Conservation (phyloP, 1,139 yeast genomes). For the Hemisphaericaspora xylanilytica region DNA sequence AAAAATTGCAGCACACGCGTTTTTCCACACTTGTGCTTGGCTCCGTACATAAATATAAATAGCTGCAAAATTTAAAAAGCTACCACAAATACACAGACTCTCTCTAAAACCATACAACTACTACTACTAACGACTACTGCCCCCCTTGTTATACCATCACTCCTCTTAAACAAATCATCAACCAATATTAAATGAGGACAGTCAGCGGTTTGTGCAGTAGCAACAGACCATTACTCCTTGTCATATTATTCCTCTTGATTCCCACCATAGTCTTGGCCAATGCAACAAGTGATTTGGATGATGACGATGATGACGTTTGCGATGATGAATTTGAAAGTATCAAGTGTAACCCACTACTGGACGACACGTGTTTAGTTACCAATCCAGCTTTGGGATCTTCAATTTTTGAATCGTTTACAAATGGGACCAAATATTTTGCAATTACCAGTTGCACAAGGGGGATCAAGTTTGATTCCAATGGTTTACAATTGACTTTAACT, state of each 20-base stretch:
- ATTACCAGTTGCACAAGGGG: slow-evolving; percentile 12
- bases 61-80: no score
- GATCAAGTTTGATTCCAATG: slow-evolving; percentile 13
- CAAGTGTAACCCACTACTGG: slow-evolving; percentile 26
- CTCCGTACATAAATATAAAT: no score
- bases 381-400: slow-evolving; percentile 22
- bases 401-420: slow-evolving; percentile 16
- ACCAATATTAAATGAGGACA: not conserved
- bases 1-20: no score
- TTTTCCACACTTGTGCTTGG: no score
- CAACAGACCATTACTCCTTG: not conserved
- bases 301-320: not conserved
- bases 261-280: not conserved
- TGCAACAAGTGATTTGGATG: no score
- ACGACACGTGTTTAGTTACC: slow-evolving; percentile 21
- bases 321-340: slow-evolving; percentile 9
- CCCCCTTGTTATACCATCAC: no score
- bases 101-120: no score
- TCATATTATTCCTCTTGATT: not conserved
- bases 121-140: no score
- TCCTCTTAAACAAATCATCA: not conserved
- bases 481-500: slow-evolving; percentile 20
- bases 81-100: no score
- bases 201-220: not conserved
- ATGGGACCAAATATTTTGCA: slow-evolving; percentile 14